These are phyloP conservation scores for Fraxinus greggii DNA, from an alignment of 305 asterid genomes.

Conservation along the genomic window DNA sequence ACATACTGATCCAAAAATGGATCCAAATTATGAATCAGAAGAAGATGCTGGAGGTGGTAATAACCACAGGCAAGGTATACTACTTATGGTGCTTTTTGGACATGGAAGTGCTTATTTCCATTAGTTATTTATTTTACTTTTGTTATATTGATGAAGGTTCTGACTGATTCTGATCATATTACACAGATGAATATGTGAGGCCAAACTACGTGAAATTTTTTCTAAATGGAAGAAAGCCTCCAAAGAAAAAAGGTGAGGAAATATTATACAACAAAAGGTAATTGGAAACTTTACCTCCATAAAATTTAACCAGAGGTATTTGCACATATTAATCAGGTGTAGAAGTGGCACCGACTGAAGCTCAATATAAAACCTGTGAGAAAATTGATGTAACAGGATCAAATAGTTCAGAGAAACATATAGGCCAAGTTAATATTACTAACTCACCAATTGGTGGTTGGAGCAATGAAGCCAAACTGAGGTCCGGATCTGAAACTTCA, in stretches of 20 bases:
- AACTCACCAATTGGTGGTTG: conserved; percentile 26
- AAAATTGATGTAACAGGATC: conserved; percentile 41
- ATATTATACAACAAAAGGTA: background rate
- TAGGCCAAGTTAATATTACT: conserved; percentile 28
- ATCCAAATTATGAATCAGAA: conserved; percentile 72
- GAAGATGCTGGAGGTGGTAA: conserved; percentile 43
- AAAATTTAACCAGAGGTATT: conserved; percentile 22
- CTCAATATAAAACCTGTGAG: conserved; percentile 31
- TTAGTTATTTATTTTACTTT: conserved; percentile 9
- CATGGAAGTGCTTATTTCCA: conserved; percentile 10
- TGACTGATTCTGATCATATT: conserved; percentile 20
- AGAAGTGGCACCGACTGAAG: conserved; percentile 36
- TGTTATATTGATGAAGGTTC: background rate
- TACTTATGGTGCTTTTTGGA: background rate
- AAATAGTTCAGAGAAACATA: conserved; percentile 32
- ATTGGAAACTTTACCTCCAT: background rate
- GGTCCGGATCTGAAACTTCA: conserved; percentile 48
- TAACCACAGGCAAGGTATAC: conserved; percentile 47
- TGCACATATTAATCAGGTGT: conserved; percentile 45
- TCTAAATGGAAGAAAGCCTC: conserved; percentile 34
- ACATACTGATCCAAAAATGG: conserved; percentile 83
- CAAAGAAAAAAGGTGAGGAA: conserved; percentile 36
- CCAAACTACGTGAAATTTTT: conserved; percentile 28
- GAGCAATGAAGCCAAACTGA: conserved; percentile 39
- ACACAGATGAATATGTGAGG: conserved; percentile 35